Evolutionary conservation across 129 eudicot genomes (phyloP), one percentile per base, ranked within the genome.

Genomic region (Oenanthe sinensis): DNA sequence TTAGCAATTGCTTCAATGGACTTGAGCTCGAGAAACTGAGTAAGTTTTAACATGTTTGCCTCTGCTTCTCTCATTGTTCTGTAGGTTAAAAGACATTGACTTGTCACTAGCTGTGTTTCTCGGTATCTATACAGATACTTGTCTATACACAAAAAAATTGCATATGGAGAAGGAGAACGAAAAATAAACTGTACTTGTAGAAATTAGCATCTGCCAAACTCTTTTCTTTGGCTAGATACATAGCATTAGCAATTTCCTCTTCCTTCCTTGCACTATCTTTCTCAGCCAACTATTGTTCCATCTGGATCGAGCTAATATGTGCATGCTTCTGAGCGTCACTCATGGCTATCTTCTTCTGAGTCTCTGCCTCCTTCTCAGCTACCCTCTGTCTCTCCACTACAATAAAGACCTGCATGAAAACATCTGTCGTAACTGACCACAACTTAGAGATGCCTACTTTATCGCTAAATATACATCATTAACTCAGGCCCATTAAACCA

Each of bases 321-420:
- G 98, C 97, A 81, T 91, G 40, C 82, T 89, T 91, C 89, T 93
- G 93, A 20, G 98, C 98, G 76, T 93, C 98, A 65, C 91, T 88
- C 45, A 93, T 84, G 47, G 98, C 98, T 82, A 93, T 88, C 87
- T 91, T 93, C 85, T 89, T 89, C 78, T 91, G 93, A 48, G 98
- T 93, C 83, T 94, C 98, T n/a, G 98, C 98, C 85, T 94, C 97
- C 80, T 94, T 94, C 90, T 94, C 98, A 12, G 93, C 86, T 77
- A 94, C 98, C 83, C 83, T 86, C 79, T 94, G 98, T 82, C 80
- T 91, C 87, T 94, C 98, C 71, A 94, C 79, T 8, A 97, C 88
- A 44, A 94, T 90, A 86, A 94, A 82, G 30, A 87, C 98, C 98
- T 94, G 79, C 24, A 81, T 20, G 6, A 42, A 67, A 30, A 44